Conservation (phyloP, 1,284 basidiomycete species). For the Apiotrichum siamense region DNA sequence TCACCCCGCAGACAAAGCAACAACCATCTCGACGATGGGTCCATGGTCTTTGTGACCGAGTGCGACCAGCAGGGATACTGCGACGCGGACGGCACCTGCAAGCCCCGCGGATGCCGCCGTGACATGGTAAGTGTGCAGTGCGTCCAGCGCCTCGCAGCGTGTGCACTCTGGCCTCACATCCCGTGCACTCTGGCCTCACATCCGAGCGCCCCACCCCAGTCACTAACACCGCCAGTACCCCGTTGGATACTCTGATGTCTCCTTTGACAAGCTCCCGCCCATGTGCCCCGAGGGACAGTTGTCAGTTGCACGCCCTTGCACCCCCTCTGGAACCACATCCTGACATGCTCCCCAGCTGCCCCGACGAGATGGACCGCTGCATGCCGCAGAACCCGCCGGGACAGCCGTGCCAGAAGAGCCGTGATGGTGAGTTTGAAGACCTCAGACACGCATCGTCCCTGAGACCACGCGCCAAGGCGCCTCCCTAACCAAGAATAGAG, state of each 20-base stretch:
- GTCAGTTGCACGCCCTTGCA: constrained; percentile 21
- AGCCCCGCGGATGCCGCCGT: constrained; percentile 61
- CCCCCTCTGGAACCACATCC: not conserved
- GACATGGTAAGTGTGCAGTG: constrained; percentile 55
- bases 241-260: constrained; percentile 42
- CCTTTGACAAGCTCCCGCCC: constrained; percentile 53
- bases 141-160: not conserved
- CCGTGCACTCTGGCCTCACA: too few relatives aligned
- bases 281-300: constrained; percentile 55
- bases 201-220: too few relatives aligned
- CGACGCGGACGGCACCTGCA: constrained; percentile 56
- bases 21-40: constrained; percentile 64
- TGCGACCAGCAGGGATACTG: constrained; percentile 68
- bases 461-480: constrained; percentile 1
- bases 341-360: constrained; percentile 57
- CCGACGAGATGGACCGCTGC: constrained; percentile 73
- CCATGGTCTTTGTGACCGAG: constrained; percentile 68
- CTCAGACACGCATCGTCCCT: too few relatives aligned
- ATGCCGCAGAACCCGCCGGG: constrained; percentile 58
- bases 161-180: too few relatives aligned
- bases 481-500: constrained; percentile 52
- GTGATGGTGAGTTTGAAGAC: constrained; percentile 67
- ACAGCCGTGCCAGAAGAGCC: constrained; percentile 72
- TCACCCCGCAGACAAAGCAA: constrained; percentile 26
- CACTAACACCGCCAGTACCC: constrained; percentile 39